These are phyloP conservation scores for Domatiomyces catenatus DNA, from an alignment of 2,329 filamentous ascomycete species.

Conservation along the genomic window DNA sequence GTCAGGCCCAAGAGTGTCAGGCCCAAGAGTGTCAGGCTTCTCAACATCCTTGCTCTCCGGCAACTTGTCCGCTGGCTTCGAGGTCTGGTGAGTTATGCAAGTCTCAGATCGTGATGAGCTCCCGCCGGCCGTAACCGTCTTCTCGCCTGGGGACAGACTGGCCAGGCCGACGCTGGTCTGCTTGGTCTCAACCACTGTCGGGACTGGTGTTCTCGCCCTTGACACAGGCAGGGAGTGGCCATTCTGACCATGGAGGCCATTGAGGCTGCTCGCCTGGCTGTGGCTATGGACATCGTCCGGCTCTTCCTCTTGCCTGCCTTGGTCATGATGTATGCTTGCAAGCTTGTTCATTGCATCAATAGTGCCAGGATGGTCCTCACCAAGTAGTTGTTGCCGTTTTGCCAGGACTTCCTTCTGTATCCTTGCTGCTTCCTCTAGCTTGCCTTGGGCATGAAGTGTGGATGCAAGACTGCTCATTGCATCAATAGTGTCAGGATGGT, in stretches of 20 bases:
- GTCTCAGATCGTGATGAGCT: neutral
- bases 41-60: neutral
- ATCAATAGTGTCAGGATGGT: too few species aligned
- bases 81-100: neutral
- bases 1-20: too few species aligned
- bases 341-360: too few species aligned
- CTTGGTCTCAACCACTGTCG: conserved; percentile 44
- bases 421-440: too few species aligned
- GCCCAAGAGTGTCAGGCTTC: too few species aligned
- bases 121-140: neutral
- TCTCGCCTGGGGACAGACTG: conserved; percentile 13
- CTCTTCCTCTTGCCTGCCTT: too few species aligned
- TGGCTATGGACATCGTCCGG: conserved; percentile 2
- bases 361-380: too few species aligned
- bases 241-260: neutral
- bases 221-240: conserved; percentile 12
- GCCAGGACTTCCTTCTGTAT: too few species aligned
- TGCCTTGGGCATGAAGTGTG: too few species aligned
- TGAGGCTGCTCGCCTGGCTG: conserved; percentile 6
- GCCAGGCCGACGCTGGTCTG: conserved; percentile 39
- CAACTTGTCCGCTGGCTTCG: neutral
- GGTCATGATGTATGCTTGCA: too few species aligned
- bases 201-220: conserved; percentile 34
- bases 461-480: too few species aligned
- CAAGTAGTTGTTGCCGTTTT: too few species aligned